Evolutionary conservation across 352 stramenopile genomes (phyloP), one percentile per base, ranked within the genome.

Genomic region (Detonula confervacea): DNA sequence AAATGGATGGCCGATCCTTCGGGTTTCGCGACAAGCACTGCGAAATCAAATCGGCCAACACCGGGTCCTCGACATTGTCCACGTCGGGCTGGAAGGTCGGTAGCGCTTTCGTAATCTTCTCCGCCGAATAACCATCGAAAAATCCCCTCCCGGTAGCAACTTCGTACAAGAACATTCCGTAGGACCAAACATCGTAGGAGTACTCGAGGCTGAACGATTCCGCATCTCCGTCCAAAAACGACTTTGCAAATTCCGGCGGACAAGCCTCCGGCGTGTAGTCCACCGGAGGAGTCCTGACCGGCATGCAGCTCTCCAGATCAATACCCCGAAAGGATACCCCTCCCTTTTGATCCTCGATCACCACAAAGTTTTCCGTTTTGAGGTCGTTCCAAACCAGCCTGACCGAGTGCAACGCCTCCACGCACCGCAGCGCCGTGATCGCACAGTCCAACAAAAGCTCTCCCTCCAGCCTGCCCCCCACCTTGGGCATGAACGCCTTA

Each of bases 311-410:
- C 73, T 94, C 89, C 12, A 94, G 73, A 83, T 94, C 89, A 67
- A 94, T 94, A 12, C 89, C 89, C 54, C 89, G 88, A 44, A 84
- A 84, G 1, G 56, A 57, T 37, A 91, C 71, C 16, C 66, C 71
- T 22, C 73, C 68, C 54, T 81, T 77, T 25, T 68, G 70, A 73
- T 85, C 77, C 29, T 78, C 30, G n/a, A 87, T 83, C 0, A 93
- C 83, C 1, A 94, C 88, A 81, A 94, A 93, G 51, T 94, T 94
- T 69, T 94, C 90, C 39, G 84, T 88, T 56, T 94, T 94, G 24
- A 93, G 72, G 75, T 94, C 90, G 20, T 90, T 94, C 90, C 90
- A 94, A 16, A 94, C 90, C n/a, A 94, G 71, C 35, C 75, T 73
- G 0, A 83, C 83, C 27, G 63, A 70, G 68, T 93, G 86, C n/a